phyloP scores from a whole-genome alignment of 129 eudicot species.

The Rutidosis leptorrhynchoides region DNA sequence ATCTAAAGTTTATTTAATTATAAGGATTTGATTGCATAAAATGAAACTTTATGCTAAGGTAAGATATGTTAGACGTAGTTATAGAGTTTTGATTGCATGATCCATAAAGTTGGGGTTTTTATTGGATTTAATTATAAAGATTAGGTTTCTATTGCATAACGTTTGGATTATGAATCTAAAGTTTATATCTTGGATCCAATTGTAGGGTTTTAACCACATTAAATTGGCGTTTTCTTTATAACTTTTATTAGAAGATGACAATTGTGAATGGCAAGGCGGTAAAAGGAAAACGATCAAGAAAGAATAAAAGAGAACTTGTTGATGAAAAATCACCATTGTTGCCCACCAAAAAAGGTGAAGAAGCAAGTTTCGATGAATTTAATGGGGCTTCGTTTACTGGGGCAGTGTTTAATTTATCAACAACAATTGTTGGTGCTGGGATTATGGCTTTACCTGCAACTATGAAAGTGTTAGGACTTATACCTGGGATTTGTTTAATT shows the following conservation, averaged over 20 bases:
- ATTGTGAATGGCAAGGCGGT: conserved; percentile 40
- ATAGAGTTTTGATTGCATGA: no score
- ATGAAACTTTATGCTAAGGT: background rate
- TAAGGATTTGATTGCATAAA: background rate
- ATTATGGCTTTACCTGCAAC: conserved; percentile 97
- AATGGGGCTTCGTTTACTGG: conserved; percentile 84
- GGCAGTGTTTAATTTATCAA: conserved; percentile 80
- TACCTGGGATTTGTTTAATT: conserved; percentile 62
- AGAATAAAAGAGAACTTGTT: conserved; percentile 44
- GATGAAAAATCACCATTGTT: conserved; percentile 85
- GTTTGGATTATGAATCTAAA: conserved; percentile 4
- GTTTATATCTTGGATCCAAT: conserved; percentile 15
- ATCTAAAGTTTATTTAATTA: background rate
- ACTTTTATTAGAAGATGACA: conserved; percentile 44
- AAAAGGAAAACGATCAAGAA: conserved; percentile 62
- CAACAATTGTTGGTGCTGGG: conserved; percentile 95
- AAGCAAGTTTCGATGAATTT: conserved; percentile 74
- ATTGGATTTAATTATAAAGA: no score
- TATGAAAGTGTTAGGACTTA: conserved; percentile 80
- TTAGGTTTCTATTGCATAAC: background rate
- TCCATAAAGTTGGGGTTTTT: no score
- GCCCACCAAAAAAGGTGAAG: conserved; percentile 74
- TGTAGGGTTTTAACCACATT: conserved; percentile 20
- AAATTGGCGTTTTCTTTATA: conserved; percentile 7
- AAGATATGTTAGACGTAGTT: background rate